A percentile compares a stretch with the other conserved stretches of the same genome.
Evolutionary conservation across 108 stramenopile species (phyloP).

Genomic region (Nannochloropsis salina): DNA sequence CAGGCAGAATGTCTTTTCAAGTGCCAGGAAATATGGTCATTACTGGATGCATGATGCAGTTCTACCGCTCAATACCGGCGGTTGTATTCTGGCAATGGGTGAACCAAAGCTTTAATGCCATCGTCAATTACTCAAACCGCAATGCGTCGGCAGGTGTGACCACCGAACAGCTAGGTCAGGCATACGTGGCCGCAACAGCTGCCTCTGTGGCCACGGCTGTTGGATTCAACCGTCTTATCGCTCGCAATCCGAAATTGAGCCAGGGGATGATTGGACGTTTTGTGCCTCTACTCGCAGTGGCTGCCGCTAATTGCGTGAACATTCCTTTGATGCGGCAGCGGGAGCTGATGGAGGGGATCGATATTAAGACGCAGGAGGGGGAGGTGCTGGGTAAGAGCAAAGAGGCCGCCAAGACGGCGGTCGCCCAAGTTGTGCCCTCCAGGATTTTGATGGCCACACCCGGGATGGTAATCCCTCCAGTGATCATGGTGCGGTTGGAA

Average conservation of each 20-base stretch:
- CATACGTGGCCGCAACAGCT: constrained; percentile 62
- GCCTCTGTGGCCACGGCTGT: constrained; percentile 47
- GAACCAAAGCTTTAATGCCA: constrained; percentile 80
- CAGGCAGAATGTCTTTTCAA: constrained; percentile 76
- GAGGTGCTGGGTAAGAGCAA: constrained; percentile 46
- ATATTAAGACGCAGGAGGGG: constrained; percentile 49
- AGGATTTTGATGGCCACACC: constrained; percentile 55
- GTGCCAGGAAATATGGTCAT: constrained; percentile 68
- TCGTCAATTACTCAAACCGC: constrained; percentile 74
- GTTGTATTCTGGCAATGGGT: constrained; percentile 71
- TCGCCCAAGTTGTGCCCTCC: constrained; percentile 53
- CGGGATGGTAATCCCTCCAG: constrained; percentile 54
- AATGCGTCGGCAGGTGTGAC: constrained; percentile 66
- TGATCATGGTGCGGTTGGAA: constrained; percentile 49
- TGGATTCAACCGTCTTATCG: constrained; percentile 24
- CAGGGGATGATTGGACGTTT: constrained; percentile 27
- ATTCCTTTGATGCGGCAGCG: constrained; percentile 56
- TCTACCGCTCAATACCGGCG: constrained; percentile 39
- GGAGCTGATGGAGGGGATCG: constrained; percentile 52
- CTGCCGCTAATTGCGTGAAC: constrained; percentile 56
- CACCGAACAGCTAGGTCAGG: constrained; percentile 62
- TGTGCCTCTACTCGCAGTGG: constrained; percentile 54
- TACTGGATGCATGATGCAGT: constrained; percentile 38
- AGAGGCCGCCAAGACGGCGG: constrained; percentile 42
- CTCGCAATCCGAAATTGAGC: constrained; percentile 20